Evolutionary conservation across 352 stramenopile species (phyloP), one percentile per base, ranked within the genome.

Genomic region (Elongisporangium senticosum): DNA sequence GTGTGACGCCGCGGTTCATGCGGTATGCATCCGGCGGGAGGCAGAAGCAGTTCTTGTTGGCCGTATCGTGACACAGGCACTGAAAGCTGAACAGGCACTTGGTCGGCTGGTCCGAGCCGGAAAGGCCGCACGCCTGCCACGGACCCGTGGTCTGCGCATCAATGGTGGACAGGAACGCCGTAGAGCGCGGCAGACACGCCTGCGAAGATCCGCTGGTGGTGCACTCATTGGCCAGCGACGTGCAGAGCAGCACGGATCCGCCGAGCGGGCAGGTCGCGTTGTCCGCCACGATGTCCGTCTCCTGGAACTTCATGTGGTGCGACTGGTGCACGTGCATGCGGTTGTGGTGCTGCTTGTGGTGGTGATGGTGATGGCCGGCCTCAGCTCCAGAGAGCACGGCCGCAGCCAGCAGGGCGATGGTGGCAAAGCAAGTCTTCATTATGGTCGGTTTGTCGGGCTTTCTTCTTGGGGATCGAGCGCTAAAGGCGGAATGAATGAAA

Each of bases 61-160:
- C 61, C 37, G 65, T 60, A 64, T 86, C 76, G 33, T 77, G 59
- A 55, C 69, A 78, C 6, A 72, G 40, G 62, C 76, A 86, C 37
- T 71, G 26, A 47, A 83, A 86, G 19, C 69, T 54, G 37, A 82
- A 75, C 49, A 79, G 64, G 51, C 76, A 86, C 59, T 75, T 77
- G 63, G 75, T 75, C 33, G 72, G 73, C 24, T 74, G 56, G 26
- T 61, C 64, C 15, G 64, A 54, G 62, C 77, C 71, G 13, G 39
- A 58, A 0, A 49, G 53, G 62, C 62, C 73, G 64, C 73, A 86
- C 24, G 64, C 28, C 58, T 59, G 52, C 73, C 73, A 86, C 14
- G 73, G 71, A 51, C 67, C 72, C 4, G 73, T 71, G 10, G 64
- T 73, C 49, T 37, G 70, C 23, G 57, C 68, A 56, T 79, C 70